Percentiles rank a stretch among this genome's conserved stretches.
phyloP scores from a whole-genome alignment of 192 early-diverging fungal species.

The Podila epicladia region DNA sequence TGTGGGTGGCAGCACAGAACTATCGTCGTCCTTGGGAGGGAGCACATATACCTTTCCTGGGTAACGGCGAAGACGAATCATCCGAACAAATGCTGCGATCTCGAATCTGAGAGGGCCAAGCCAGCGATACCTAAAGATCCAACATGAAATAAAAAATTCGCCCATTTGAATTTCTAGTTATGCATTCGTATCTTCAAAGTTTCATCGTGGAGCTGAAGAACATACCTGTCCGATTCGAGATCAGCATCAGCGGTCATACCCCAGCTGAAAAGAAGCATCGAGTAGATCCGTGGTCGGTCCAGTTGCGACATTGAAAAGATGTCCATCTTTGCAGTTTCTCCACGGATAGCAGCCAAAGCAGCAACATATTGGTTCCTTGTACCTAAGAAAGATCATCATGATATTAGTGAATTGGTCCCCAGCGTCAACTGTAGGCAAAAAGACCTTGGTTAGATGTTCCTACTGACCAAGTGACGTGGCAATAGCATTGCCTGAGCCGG shows the following conservation, averaged over 20 bases:
- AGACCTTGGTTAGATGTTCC: too few species aligned
- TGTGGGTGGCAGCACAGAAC: neutral
- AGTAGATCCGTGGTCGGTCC: conserved; percentile 54
- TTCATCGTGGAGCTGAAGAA: neutral
- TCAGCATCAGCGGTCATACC: conserved; percentile 68
- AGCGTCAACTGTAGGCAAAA: too few species aligned
- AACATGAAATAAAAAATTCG: neutral
- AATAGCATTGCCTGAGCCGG: conserved; percentile 61
- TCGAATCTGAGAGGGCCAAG: conserved; percentile 41
- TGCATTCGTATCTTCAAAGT: neutral
- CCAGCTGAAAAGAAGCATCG: conserved; percentile 66
- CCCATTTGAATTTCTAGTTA: neutral
- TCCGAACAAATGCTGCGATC: conserved; percentile 39
- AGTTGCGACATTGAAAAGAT: conserved; percentile 62
- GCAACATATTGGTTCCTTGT: conserved; percentile 35
- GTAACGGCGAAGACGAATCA: conserved; percentile 39
- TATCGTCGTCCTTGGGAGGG: conserved; percentile 14
- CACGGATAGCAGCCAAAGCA: conserved; percentile 62
- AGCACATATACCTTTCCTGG: conserved; percentile 41
- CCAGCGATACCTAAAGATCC: conserved; percentile 38
- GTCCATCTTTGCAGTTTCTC: conserved; percentile 57
- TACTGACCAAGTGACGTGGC: conserved; percentile 44
- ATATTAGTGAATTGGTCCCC: too few species aligned
- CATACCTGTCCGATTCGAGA: conserved; percentile 66
- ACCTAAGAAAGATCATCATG: conserved; percentile 4